Conservation (phyloP, 2,329 filamentous ascomycete species). For the Pseudogymnoascus sp. region DNA sequence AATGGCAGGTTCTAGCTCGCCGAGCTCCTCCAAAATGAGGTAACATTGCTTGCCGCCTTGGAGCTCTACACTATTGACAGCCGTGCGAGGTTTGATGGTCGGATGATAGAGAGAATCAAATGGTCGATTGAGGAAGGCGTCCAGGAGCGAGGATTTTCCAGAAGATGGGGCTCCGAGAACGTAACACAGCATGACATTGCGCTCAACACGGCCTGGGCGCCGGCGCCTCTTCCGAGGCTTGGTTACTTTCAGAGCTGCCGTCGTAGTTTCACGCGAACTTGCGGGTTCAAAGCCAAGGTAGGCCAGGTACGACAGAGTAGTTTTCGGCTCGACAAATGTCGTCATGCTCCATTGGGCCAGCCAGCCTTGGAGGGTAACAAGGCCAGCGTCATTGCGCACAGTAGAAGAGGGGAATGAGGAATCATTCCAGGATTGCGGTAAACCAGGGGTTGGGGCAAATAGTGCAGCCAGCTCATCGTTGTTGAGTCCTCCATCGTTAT, state of each 20-base stretch:
- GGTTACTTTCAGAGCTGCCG: conserved; percentile 82
- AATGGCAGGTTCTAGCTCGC: conserved; percentile 89
- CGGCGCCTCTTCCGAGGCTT: conserved; percentile 81
- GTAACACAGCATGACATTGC: conserved; percentile 92
- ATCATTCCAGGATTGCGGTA: conserved; percentile 80
- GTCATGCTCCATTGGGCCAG: conserved; percentile 99
- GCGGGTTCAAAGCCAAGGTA: conserved; percentile 89
- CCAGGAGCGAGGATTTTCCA: conserved; percentile 84
- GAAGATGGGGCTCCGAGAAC: conserved; percentile 77
- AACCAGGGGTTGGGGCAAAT: conserved; percentile 86
- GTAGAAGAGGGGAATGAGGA: conserved; percentile 87
- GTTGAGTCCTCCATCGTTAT: conserved; percentile 92
- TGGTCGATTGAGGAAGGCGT: conserved; percentile 82
- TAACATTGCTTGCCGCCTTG: conserved; percentile 96
- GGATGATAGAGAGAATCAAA: conserved; percentile 80
- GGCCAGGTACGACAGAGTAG: conserved; percentile 88
- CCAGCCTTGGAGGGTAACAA: conserved; percentile 96
- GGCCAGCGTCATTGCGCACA: conserved; percentile 86
- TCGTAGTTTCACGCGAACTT: conserved; percentile 67
- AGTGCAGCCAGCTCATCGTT: conserved; percentile 75
- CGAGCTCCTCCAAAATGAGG: conserved; percentile 88
- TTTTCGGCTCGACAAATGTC: conserved; percentile 91
- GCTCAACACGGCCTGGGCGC: conserved; percentile 75
- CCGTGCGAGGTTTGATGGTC: conserved; percentile 87
- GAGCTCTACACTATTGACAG: conserved; percentile 93